Evolutionary conservation across 371 early-diverging fungal genomes (phyloP).

Genomic region (Umbelopsis sp.): DNA sequence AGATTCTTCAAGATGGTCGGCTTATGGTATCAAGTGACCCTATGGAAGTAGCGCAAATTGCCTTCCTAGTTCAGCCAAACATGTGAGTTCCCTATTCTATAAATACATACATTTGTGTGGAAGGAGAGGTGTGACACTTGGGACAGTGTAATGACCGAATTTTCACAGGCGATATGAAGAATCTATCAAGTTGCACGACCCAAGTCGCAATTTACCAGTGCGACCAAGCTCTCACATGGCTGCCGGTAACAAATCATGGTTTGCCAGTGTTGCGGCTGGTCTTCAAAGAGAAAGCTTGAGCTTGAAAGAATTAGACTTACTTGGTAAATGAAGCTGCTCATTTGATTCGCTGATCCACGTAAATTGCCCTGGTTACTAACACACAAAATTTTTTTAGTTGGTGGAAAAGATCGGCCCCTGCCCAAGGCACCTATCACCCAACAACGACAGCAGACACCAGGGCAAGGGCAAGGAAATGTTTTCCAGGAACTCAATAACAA

Average conservation of each 20-base stretch:
- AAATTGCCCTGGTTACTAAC: neutral
- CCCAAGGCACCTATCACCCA: slow-evolving; percentile 1
- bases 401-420: slow-evolving; percentile 19
- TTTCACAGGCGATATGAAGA: slow-evolving; percentile 32
- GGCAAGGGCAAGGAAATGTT: slow-evolving; percentile 34
- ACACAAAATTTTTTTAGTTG: slow-evolving; percentile 21
- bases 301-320: slow-evolving; percentile 47
- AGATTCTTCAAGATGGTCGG: slow-evolving; percentile 52
- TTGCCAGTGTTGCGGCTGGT: slow-evolving; percentile 50
- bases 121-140: too few species aligned
- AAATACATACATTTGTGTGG: too few species aligned
- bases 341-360: neutral
- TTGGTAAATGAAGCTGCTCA: slow-evolving; percentile 41
- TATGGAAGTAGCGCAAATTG: slow-evolving; percentile 48
- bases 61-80: slow-evolving; percentile 33
- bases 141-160: too few species aligned
- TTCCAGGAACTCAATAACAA: slow-evolving; percentile 52
- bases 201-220: slow-evolving; percentile 39
- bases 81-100: slow-evolving; percentile 37
- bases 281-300: slow-evolving; percentile 49
- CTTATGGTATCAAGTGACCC: slow-evolving; percentile 49
- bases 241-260: slow-evolving; percentile 40
- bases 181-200: slow-evolving; percentile 47
- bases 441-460: slow-evolving; percentile 8
- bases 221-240: slow-evolving; percentile 36